These are phyloP conservation scores for Exophiala sp. DNA, from an alignment of 2,329 filamentous ascomycete species.

Conservation along the genomic window DNA sequence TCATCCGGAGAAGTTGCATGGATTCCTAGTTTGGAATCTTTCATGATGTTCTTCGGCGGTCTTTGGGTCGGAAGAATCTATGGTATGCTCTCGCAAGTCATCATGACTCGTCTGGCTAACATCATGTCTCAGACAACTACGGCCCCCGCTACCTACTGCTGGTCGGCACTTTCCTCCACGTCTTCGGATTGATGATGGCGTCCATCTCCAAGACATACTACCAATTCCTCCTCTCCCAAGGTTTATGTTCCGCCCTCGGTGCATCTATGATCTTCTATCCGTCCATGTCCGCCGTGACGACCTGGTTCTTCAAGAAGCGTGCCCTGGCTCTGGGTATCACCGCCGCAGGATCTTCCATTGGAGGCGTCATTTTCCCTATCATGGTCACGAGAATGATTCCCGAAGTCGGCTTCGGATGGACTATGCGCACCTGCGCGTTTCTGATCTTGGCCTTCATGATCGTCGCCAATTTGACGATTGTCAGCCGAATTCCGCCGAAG, in stretches of 20 bases:
- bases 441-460: slow-evolving; percentile 58
- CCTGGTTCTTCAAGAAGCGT: slow-evolving; percentile 42
- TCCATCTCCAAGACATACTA: slow-evolving; percentile 54
- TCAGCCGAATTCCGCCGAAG: slow-evolving; percentile 47
- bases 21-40: slow-evolving; percentile 55
- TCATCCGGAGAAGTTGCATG: slow-evolving; percentile 56
- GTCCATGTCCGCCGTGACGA: slow-evolving; percentile 33
- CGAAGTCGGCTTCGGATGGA: slow-evolving; percentile 54
- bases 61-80: slow-evolving; percentile 28
- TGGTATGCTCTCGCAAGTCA: slow-evolving; percentile 1
- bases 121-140: slow-evolving; percentile 48
- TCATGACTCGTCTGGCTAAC: background rate
- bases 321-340: slow-evolving; percentile 54
- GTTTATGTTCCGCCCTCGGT: slow-evolving; percentile 52
- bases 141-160: slow-evolving; percentile 57
- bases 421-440: slow-evolving; percentile 57
- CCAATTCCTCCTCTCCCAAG: slow-evolving; percentile 55
- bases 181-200: slow-evolving; percentile 59
- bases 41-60: slow-evolving; percentile 37
- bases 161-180: slow-evolving; percentile 51
- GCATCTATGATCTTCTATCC: slow-evolving; percentile 51
- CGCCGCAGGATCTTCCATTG: slow-evolving; percentile 53
- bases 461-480: slow-evolving; percentile 53
- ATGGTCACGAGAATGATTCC: slow-evolving; percentile 57
- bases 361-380: slow-evolving; percentile 61